A percentile compares a stretch with the other conserved stretches of the same genome.
phyloP scores from a whole-genome alignment of 1,139 yeast species.

The Candida sp. region DNA sequence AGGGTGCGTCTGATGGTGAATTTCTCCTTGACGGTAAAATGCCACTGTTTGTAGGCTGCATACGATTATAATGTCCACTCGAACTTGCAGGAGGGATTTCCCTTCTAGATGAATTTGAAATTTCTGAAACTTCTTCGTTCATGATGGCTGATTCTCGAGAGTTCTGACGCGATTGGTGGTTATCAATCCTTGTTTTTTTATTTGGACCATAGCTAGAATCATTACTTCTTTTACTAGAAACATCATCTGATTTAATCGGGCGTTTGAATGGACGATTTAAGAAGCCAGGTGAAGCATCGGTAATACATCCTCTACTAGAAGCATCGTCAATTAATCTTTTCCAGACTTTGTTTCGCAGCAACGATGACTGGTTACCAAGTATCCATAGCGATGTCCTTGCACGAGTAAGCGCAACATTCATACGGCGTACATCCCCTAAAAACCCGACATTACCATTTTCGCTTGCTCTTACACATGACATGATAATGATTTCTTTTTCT shows the following conservation, averaged over 20 bases:
- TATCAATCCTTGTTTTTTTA: background rate
- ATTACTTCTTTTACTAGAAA: background rate
- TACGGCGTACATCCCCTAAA: conserved; percentile 83
- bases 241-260: background rate
- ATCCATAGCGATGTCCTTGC: conserved; percentile 93
- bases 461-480: conserved; percentile 93
- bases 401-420: conserved; percentile 95
- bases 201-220: background rate
- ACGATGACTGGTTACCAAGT: conserved; percentile 70
- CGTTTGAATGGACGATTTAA: conserved; percentile 11
- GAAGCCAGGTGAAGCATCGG: conserved; percentile 38
- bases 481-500: conserved; percentile 88
- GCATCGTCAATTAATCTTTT: conserved; percentile 63
- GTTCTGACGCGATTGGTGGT: background rate
- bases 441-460: conserved; percentile 74
- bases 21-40: background rate
- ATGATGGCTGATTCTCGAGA: background rate
- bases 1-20: too few relatives aligned
- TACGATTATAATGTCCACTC: too few relatives aligned
- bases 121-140: too few relatives aligned
- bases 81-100: too few relatives aligned
- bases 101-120: too few relatives aligned
- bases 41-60: background rate
- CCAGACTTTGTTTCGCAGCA: conserved; percentile 69
- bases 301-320: conserved; percentile 34